These are phyloP conservation scores for Neophaeococcomyces aloes DNA, from an alignment of 2,329 filamentous ascomycete genomes.

Conservation along the genomic window DNA sequence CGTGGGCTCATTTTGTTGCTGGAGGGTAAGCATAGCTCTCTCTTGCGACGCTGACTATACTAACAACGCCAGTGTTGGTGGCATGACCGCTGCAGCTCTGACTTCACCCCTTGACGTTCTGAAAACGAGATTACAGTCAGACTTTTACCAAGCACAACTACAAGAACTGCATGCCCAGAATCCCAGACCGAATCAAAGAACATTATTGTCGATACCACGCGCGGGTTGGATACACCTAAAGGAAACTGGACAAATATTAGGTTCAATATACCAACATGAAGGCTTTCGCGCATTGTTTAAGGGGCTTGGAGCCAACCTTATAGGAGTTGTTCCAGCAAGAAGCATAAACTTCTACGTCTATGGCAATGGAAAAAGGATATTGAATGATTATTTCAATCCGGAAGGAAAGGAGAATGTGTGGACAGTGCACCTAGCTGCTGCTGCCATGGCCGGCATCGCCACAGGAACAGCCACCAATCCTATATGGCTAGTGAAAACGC, in stretches of 20 bases:
- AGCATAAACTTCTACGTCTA: constrained; percentile 93
- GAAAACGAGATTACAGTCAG: constrained; percentile 85
- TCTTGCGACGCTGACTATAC: constrained; percentile 12
- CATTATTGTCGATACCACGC: constrained; percentile 52
- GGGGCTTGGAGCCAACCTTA: constrained; percentile 78
- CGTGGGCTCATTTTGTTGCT: constrained; percentile 85
- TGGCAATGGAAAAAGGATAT: constrained; percentile 77
- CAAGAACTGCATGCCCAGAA: constrained; percentile 54
- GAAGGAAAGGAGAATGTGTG: constrained; percentile 35
- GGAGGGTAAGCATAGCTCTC: constrained; percentile 57
- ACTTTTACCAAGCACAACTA: constrained; percentile 84
- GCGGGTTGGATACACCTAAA: constrained; percentile 62
- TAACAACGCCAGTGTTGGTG: constrained; percentile 54
- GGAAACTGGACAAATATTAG: constrained; percentile 79
- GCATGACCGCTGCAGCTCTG: constrained; percentile 85
- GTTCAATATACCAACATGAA: constrained; percentile 67
- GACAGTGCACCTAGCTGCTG: constrained; percentile 64
- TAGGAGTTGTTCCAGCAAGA: constrained; percentile 79
- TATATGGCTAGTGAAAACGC: constrained; percentile 93
- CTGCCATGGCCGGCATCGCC: constrained; percentile 65
- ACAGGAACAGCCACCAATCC: constrained; percentile 90
- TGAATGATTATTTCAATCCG: constrained; percentile 61
- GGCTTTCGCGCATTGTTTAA: constrained; percentile 86
- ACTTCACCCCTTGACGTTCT: constrained; percentile 89
- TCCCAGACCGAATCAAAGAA: constrained; percentile 42